Conservation (phyloP, 2,329 filamentous ascomycete species). For the Aspergillus pseudoglaucus region DNA sequence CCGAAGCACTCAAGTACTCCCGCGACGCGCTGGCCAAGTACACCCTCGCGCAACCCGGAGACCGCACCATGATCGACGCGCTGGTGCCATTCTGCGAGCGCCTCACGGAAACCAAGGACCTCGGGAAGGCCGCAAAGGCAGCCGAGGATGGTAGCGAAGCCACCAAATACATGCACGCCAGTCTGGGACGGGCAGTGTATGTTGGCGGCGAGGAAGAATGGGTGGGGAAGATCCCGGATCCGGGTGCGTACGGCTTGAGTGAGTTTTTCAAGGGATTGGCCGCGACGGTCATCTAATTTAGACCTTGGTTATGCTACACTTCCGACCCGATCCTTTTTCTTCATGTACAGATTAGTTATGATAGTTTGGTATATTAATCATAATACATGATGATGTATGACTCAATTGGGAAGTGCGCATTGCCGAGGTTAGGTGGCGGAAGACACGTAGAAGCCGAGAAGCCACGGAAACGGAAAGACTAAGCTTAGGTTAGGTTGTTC, state of each 20-base stretch:
- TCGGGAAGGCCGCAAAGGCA: constrained; percentile 68
- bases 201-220: constrained; percentile 60
- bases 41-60: constrained; percentile 82
- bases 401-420: too few species aligned
- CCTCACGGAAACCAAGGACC: constrained; percentile 57
- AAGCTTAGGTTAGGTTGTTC: neutral
- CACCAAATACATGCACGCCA: constrained; percentile 89
- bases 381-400: too few species aligned
- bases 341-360: neutral
- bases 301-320: neutral
- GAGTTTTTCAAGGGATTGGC: constrained; percentile 77
- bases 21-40: constrained; percentile 69
- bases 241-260: constrained; percentile 70
- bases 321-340: neutral
- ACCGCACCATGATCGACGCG: constrained; percentile 85
- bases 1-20: constrained; percentile 64
- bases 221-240: constrained; percentile 68
- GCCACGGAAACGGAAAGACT: neutral
- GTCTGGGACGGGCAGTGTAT: constrained; percentile 75
- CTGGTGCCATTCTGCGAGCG: constrained; percentile 78
- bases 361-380: neutral
- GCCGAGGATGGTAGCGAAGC: constrained; percentile 69
- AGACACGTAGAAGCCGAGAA: neutral
- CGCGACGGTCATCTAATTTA: constrained; percentile 32
- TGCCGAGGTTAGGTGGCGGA: neutral